Percentiles rank a stretch among this genome's conserved stretches.
Conservation (phyloP, 2,329 filamentous ascomycete genomes). For the Neofusicoccum laricinum region DNA sequence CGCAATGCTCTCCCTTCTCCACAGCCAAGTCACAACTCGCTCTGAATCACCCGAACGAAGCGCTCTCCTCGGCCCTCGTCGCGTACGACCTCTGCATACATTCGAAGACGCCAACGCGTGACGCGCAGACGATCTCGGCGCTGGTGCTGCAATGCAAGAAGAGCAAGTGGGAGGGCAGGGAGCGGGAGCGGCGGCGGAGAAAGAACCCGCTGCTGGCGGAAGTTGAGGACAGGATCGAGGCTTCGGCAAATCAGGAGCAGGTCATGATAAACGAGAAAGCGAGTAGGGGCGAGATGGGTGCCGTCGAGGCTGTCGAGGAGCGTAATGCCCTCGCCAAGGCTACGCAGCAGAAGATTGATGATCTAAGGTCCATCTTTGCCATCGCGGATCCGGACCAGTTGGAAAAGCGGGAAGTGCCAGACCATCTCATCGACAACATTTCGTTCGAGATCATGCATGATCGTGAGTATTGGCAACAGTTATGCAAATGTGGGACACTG, state of each 20-base stretch:
- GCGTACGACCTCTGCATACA: constrained; percentile 70
- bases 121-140: constrained; percentile 67
- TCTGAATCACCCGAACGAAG: constrained; percentile 68
- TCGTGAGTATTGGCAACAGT: constrained; percentile 37
- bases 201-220: constrained; percentile 60
- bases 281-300: constrained; percentile 37
- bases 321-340: constrained; percentile 42
- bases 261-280: constrained; percentile 39
- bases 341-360: constrained; percentile 41
- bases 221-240: constrained; percentile 46
- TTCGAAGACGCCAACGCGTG: constrained; percentile 58
- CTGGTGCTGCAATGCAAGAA: constrained; percentile 80
- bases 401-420: constrained; percentile 58
- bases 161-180: constrained; percentile 75
- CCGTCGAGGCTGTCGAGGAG: constrained; percentile 47
- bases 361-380: constrained; percentile 46
- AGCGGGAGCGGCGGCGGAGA: constrained; percentile 59
- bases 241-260: constrained; percentile 30
- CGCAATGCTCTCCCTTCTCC: neutral
- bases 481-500: constrained; percentile 10
- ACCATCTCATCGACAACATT: constrained; percentile 75
- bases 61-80: constrained; percentile 64
- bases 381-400: constrained; percentile 46
- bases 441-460: constrained; percentile 73
- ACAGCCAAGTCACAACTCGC: constrained; percentile 74